Base-by-base conservation (phyloP, 2,329 filamentous ascomycete genomes). In the Trichoderma harzianum region DNA sequence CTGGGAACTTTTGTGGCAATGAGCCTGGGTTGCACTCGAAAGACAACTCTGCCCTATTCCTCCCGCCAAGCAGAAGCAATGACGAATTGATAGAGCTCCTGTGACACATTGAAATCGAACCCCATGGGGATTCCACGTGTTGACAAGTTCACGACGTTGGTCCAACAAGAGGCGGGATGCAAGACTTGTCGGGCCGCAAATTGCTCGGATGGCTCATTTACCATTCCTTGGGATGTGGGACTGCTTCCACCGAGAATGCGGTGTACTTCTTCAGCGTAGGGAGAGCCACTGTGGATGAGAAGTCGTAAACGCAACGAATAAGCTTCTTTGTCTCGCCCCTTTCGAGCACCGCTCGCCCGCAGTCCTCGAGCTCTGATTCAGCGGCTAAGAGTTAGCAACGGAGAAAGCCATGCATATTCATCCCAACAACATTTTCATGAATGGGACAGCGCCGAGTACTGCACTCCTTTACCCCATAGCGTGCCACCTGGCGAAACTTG, bases 1-100 rank as follows among this genome's bases (percentile, higher is more conserved):
- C n/a, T 57, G 55, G 74, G 75, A 75, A 76, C 75, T 75, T 76
- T 76, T 76, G 75, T 73, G 58, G 39, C 57, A 68, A 72, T 60
- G 72, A 63, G 26, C 47, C 73, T 63, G 71, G 71, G 74, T 73
- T 73, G 70, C 74, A 74, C 18, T 73, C 57, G 7, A 71, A 55
- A 21, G 63, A 51, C 63, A n/a, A 26, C 43, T 68, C 53, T 39
- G 63, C 34, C 43, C 30, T 68, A 43, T 36, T 16, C n/a, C 28
- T 68, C 28, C 53, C 53, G 34, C 53, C 63, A 36, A 51, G 63
- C 8, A 51, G 28, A 36, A 57, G 64, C 51, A 53, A 34, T 43
- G 51, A 43, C 32, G 64, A 57, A 61, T 21, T 66, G 39, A 14
- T 30, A 39, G 53, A 30, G 55, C 14, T 21, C 18, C 30, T 24